Conservation (phyloP, 2,329 filamentous ascomycete genomes). For the Metarhizium anisopliae region DNA sequence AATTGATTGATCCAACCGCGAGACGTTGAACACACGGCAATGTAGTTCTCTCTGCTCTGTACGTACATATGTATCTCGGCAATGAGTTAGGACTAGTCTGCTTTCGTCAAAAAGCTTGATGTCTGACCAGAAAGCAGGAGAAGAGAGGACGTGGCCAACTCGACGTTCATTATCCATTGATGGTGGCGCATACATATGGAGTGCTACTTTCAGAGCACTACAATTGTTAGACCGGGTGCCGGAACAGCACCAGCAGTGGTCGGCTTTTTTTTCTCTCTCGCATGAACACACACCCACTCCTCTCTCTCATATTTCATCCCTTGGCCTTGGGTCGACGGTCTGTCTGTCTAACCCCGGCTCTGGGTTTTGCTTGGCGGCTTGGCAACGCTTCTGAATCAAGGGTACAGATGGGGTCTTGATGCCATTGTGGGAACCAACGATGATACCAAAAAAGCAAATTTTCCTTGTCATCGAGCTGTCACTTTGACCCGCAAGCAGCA, state of each 20-base stretch:
- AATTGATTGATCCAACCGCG: background rate
- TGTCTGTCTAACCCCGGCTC: background rate
- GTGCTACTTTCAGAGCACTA: too few species aligned
- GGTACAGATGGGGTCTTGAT: background rate
- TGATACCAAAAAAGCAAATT: constrained; percentile 9
- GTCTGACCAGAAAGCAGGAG: background rate
- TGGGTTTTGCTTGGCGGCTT: background rate
- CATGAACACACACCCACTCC: too few species aligned
- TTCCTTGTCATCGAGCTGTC: constrained; percentile 15
- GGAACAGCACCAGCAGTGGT: too few species aligned
- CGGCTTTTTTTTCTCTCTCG: too few species aligned
- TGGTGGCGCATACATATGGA: too few species aligned
- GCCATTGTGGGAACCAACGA: background rate
- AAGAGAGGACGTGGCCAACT: constrained; percentile 1
- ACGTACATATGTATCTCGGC: background rate
- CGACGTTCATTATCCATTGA: background rate
- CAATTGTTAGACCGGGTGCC: too few species aligned
- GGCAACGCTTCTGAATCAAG: background rate
- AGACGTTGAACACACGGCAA: background rate
- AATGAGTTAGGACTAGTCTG: background rate
- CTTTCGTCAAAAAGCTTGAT: background rate
- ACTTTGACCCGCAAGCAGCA: constrained; percentile 7
- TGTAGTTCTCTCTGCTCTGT: background rate
- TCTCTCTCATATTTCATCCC: too few species aligned
- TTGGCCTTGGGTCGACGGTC: background rate